These are phyloP conservation scores for Diddensiella santjacobensis DNA, from an alignment of 805 yeast species.

Conservation along the genomic window DNA sequence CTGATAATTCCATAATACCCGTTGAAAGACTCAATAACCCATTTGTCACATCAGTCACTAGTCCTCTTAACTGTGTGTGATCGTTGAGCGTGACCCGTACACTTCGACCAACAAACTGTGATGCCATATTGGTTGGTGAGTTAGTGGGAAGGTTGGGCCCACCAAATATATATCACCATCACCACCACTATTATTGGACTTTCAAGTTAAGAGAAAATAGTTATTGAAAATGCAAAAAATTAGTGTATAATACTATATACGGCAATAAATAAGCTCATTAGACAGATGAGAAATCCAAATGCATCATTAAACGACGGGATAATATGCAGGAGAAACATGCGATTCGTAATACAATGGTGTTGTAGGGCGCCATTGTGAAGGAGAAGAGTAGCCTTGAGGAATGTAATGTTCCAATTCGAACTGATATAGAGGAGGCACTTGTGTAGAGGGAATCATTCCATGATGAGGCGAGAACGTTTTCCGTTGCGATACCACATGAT, in stretches of 20 bases:
- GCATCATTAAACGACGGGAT: conserved; percentile 1
- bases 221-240: too few species aligned
- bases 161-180: too few species aligned
- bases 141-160: too few species aligned
- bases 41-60: conserved; percentile 19
- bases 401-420: conserved; percentile 19
- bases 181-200: too few species aligned
- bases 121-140: not conserved
- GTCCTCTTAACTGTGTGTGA: conserved; percentile 19
- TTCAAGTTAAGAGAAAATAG: not conserved
- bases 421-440: conserved; percentile 12
- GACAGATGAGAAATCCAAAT: too few species aligned
- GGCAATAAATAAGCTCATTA: too few species aligned
- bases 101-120: conserved; percentile 20
- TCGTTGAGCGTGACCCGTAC: conserved; percentile 25
- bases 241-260: too few species aligned
- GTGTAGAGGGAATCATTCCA: conserved; percentile 14
- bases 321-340: conserved; percentile 12
- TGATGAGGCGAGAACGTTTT: conserved; percentile 18
- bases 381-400: conserved; percentile 9
- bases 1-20: conserved; percentile 8
- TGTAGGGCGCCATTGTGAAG: conserved; percentile 5
- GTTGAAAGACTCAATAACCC: conserved; percentile 19
- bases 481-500: conserved; percentile 15
- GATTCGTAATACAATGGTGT: not conserved